Evolutionary conservation across 805 yeast species (phyloP).

Genomic region (Myxozyma monticola): DNA sequence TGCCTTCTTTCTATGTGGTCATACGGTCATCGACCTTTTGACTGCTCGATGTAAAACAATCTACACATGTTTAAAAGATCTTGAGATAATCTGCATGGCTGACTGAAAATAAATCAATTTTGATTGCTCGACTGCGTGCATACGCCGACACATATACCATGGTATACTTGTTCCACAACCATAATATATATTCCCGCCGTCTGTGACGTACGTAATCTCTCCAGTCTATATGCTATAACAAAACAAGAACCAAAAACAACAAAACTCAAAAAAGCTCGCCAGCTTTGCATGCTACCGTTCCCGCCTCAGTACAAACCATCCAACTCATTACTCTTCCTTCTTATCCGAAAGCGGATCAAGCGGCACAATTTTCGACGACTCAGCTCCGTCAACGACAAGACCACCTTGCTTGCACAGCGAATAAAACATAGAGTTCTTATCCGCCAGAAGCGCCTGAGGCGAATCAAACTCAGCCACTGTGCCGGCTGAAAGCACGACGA

Average conservation of each 20-base stretch:
- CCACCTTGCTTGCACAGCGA: conserved; percentile 31
- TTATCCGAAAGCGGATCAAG: not conserved
- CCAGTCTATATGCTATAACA: too few relatives aligned
- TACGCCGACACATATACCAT: too few relatives aligned
- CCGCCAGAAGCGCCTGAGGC: conserved; percentile 63
- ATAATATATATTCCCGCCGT: too few relatives aligned
- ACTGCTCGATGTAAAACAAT: too few relatives aligned
- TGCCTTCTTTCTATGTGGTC: too few relatives aligned
- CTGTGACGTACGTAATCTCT: too few relatives aligned
- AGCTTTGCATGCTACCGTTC: too few relatives aligned
- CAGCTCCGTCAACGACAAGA: not conserved
- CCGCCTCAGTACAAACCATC: not conserved
- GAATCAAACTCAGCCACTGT: conserved; percentile 74
- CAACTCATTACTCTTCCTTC: not conserved
- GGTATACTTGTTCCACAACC: too few relatives aligned
- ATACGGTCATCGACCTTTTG: too few relatives aligned
- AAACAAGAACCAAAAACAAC: not conserved
- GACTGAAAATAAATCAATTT: not conserved
- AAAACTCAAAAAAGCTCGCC: not conserved
- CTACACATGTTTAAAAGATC: too few relatives aligned
- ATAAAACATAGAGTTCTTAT: conserved; percentile 51
- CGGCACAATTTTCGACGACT: not conserved
- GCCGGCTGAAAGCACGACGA: conserved; percentile 73
- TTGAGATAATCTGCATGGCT: too few relatives aligned
- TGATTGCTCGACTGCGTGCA: too few relatives aligned